Evolutionary conservation across 805 yeast species (phyloP), one percentile per base, ranked within the genome.

Genomic region (Wickerhamiella bombiphila): DNA sequence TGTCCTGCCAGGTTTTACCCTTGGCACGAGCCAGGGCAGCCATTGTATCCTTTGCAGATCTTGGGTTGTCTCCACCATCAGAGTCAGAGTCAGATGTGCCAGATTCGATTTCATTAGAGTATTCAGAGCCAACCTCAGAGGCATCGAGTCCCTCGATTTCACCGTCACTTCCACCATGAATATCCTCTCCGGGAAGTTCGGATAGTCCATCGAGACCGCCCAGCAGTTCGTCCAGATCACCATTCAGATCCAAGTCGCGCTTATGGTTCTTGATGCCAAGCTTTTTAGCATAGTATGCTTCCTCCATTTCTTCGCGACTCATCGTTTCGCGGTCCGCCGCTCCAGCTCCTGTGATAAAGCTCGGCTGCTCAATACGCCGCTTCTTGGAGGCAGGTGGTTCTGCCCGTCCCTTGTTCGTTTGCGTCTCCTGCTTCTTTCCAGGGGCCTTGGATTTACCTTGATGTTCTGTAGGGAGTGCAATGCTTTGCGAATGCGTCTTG

Each of bases 261-360:
- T 74, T 83, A 29, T 68, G 75, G 3, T 52, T 34, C 15, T 74
- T 74, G 47, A 80, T 55, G 1, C 93, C 93, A 7, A 86, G 63
- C 50, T 80, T 76, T 44, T 77, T 78, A 3, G 95, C 86, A 55
- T 83, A 86, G 52, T 77, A 82, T 31, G 69, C 72, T 59, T 80
- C 75, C 38, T 86, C 94, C 40, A 72, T 76, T 42, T 81, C 93
- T 47, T 80, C 93, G 44, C 68, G 65, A 34, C 61, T 59, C 47
- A 70, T 51, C 24, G 67, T 57, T 4, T 68, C 70, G 26, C 63
- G 62, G 26, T 74, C 75, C 2, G 70, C 61, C 5, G 57, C 45
- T 49, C 44, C 35, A 49, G 39, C 47, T 14, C 38, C 36, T 4
- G 38, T 48, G 18, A 47, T 60, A 29, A 51, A 46, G 14, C 55